Evolutionary conservation across 192 early-diverging fungal species (phyloP).

Genomic region (Backusella liffmaniae): DNA sequence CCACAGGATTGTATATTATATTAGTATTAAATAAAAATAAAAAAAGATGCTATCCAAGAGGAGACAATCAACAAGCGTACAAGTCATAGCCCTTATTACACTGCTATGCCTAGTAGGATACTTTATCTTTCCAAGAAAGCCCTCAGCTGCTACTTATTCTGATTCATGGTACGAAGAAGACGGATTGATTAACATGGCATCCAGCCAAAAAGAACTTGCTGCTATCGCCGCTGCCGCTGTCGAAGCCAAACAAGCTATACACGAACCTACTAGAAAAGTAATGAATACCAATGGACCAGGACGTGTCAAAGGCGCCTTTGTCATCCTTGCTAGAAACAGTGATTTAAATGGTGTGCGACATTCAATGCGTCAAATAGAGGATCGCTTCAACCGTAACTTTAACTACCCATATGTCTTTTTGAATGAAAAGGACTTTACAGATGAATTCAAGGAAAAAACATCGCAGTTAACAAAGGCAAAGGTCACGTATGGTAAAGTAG

Average conservation of each 20-base stretch:
- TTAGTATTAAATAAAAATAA: neutral
- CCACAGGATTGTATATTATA: neutral
- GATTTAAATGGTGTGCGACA: conserved; percentile 59
- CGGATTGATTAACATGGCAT: neutral
- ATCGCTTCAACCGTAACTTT: conserved; percentile 74
- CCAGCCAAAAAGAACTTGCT: conserved; percentile 7
- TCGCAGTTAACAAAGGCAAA: conserved; percentile 51
- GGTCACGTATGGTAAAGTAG: conserved; percentile 52
- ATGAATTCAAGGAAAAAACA: conserved; percentile 61
- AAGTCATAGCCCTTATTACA: neutral
- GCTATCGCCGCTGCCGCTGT: neutral
- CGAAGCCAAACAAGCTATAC: conserved; percentile 7
- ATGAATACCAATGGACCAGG: neutral
- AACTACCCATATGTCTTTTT: conserved; percentile 88
- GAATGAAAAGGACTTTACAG: conserved; percentile 72
- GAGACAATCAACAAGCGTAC: conserved; percentile 17
- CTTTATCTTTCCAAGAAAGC: neutral
- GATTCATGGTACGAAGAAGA: neutral
- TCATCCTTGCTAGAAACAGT: conserved; percentile 73
- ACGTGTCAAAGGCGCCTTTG: conserved; percentile 61
- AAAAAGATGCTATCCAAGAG: conserved; percentile 25
- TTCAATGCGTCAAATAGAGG: conserved; percentile 68
- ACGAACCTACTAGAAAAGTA: neutral
- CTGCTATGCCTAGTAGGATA: neutral
- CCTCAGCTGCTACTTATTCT: neutral